A percentile compares a stretch with the other conserved stretches of the same genome.
Conservation (phyloP, 2,329 filamentous ascomycete genomes). For the Trichoderma hamatum region DNA sequence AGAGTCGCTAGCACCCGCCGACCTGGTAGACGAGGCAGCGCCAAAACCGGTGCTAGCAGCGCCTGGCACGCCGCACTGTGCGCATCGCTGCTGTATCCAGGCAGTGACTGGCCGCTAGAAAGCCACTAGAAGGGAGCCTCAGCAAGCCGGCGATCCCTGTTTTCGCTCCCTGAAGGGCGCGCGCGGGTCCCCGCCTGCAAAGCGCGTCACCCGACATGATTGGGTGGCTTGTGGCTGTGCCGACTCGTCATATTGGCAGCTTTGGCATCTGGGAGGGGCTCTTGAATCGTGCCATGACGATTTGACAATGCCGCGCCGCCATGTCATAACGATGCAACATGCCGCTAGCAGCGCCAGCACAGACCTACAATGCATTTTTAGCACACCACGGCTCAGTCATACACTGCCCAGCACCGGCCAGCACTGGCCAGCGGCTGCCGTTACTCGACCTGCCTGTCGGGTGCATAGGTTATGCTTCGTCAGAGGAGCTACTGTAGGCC, state of each 20-base stretch:
- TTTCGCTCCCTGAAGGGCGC: conserved; percentile 5
- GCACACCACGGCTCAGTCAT: no score
- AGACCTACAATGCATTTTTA: neutral
- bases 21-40: neutral
- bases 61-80: neutral
- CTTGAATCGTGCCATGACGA: conserved; percentile 24
- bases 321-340: conserved; percentile 2
- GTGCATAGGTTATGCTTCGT: no score
- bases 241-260: conserved; percentile 13
- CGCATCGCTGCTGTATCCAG: neutral
- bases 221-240: conserved; percentile 27
- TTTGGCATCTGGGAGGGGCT: neutral
- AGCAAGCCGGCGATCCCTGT: conserved; percentile 22
- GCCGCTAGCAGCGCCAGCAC: conserved; percentile 9
- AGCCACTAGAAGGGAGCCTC: conserved; percentile 29
- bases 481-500: no score
- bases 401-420: no score
- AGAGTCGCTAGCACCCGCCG: neutral
- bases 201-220: conserved; percentile 23
- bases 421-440: no score
- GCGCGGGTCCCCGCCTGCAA: conserved; percentile 2
- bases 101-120: conserved; percentile 27
- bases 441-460: no score
- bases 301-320: conserved; percentile 3
- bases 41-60: neutral